Conservation (phyloP, 441 rosid genomes). For the Corymbia citriodora region DNA sequence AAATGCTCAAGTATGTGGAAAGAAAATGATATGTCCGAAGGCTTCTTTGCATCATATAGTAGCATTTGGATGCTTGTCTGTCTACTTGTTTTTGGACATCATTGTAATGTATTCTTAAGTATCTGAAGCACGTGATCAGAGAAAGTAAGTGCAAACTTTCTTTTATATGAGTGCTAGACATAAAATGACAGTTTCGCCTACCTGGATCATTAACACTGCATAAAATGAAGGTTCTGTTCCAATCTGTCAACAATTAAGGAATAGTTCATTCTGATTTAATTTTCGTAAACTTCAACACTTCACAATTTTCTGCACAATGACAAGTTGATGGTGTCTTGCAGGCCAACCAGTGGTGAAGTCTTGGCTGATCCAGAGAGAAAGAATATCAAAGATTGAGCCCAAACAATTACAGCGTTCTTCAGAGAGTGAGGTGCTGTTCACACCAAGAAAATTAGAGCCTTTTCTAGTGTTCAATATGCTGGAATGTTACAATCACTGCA, state of each 20-base stretch:
- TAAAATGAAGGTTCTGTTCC: not conserved
- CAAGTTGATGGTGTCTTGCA: not conserved
- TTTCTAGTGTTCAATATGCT: not conserved
- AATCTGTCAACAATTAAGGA: not conserved
- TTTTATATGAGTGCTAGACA: not conserved
- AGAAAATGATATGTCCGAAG: not conserved
- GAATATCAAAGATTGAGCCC: not conserved
- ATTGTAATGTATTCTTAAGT: not conserved
- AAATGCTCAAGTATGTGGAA: not conserved
- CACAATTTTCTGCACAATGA: not conserved
- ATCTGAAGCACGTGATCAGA: not conserved
- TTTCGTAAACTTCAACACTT: not conserved
- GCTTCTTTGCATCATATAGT: not conserved
- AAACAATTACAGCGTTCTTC: not conserved
- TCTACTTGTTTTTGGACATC: not conserved
- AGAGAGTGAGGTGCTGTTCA: not conserved
- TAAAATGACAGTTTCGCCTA: not conserved
- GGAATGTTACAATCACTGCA: not conserved
- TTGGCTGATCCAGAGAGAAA: not conserved
- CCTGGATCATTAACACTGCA: not conserved
- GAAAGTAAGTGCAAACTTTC: not conserved
- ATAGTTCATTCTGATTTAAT: not conserved
- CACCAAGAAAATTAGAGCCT: not conserved
- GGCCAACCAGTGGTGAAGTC: not conserved
- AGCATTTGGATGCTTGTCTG: not conserved